phyloP scores from a whole-genome alignment of 2,329 filamentous ascomycete species.

The Thielaviopsis musarum region DNA sequence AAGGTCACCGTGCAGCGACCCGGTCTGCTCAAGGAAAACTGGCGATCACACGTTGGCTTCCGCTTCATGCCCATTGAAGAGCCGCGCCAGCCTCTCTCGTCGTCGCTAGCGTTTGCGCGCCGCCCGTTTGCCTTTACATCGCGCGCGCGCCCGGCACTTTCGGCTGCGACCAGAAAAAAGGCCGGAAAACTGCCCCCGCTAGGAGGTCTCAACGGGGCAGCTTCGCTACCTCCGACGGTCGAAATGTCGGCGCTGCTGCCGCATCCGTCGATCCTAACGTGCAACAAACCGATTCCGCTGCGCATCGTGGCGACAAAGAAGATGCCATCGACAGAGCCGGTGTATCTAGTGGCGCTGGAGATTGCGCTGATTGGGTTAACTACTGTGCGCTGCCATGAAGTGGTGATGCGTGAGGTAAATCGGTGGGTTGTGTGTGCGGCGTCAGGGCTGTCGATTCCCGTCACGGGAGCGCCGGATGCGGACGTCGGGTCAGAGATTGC shows the following conservation, averaged over 20 bases:
- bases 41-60: conserved; percentile 50
- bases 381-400: conserved; percentile 59
- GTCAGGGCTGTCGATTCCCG: conserved; percentile 52
- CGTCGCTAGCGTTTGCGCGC: conserved; percentile 71
- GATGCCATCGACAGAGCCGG: conserved; percentile 46
- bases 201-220: not conserved
- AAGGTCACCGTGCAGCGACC: conserved; percentile 92
- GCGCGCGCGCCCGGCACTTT: conserved; percentile 15
- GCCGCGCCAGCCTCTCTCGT: conserved; percentile 48
- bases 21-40: conserved; percentile 79
- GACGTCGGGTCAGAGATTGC: conserved; percentile 48
- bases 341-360: conserved; percentile 65
- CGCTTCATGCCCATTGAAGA: conserved; percentile 90
- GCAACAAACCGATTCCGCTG: conserved; percentile 70
- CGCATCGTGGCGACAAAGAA: conserved; percentile 66
- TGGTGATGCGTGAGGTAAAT: conserved; percentile 50
- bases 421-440: conserved; percentile 62
- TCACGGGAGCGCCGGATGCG: conserved; percentile 40
- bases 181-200: not conserved
- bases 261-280: conserved; percentile 74
- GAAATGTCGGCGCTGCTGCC: conserved; percentile 68
- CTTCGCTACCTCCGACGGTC: conserved; percentile 42
- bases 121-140: conserved; percentile 44
- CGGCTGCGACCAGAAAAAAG: not conserved
- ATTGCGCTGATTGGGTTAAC: conserved; percentile 71